Conservation (phyloP, 2,329 filamentous ascomycete species). For the Zymoseptoria ardabiliae region DNA sequence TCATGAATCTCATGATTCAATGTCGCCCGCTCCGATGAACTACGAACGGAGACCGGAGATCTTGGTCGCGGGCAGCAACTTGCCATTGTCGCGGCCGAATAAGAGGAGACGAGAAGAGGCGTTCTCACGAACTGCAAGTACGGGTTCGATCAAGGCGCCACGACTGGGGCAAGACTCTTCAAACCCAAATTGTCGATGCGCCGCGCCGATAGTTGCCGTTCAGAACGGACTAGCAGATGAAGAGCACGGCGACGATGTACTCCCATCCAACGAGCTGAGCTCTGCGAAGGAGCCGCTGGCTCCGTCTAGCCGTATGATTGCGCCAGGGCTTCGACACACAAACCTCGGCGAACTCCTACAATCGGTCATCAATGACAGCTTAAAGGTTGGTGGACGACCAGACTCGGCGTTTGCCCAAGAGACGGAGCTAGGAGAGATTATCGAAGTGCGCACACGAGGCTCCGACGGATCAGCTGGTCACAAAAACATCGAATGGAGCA, state of each 20-base stretch:
- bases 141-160: slow-evolving; percentile 19
- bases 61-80: slow-evolving; percentile 36
- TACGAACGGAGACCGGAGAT: slow-evolving; percentile 37
- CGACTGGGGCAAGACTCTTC: slow-evolving; percentile 4
- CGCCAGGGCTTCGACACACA: slow-evolving; percentile 42
- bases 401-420: slow-evolving; percentile 44
- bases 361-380: slow-evolving; percentile 45
- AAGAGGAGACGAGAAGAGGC: slow-evolving; percentile 39
- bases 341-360: slow-evolving; percentile 44
- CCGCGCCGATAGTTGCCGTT: slow-evolving; percentile 17
- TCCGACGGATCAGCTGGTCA: slow-evolving; percentile 38
- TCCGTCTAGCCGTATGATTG: slow-evolving; percentile 29
- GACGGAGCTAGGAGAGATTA: slow-evolving; percentile 42
- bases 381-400: slow-evolving; percentile 46
- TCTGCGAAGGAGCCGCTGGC: slow-evolving; percentile 2
- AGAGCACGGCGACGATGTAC: slow-evolving; percentile 9
- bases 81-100: slow-evolving; percentile 33
- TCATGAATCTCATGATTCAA: slow-evolving; percentile 14
- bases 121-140: slow-evolving; percentile 19
- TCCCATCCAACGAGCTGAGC: slow-evolving; percentile 9
- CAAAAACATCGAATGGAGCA: slow-evolving; percentile 45
- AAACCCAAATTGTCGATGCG: slow-evolving; percentile 11
- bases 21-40: slow-evolving; percentile 17
- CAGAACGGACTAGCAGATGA: slow-evolving; percentile 17
- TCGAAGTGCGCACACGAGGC: slow-evolving; percentile 41